phyloP scores from a whole-genome alignment of 1,139 yeast genomes.

The Saccharomyces hybrid region DNA sequence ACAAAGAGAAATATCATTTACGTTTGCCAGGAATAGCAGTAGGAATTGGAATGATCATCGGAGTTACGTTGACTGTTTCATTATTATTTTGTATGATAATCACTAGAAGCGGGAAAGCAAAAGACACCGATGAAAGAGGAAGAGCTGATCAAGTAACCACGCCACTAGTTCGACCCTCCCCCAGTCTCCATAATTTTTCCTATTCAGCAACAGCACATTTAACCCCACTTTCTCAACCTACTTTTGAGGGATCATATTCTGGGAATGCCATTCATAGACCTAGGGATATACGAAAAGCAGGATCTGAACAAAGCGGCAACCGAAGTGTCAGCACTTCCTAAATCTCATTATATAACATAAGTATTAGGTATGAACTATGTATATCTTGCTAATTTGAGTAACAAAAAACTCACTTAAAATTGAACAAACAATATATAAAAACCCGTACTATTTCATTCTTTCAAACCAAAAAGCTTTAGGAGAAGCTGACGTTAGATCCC shows the following conservation, averaged over 20 bases:
- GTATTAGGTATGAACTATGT: not conserved
- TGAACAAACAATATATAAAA: not conserved
- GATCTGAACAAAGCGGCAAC: not conserved
- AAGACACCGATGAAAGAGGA: not conserved
- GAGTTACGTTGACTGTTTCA: slow-evolving; percentile 35
- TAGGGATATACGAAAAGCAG: not conserved
- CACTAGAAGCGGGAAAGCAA: not conserved
- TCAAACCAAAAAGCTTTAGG: too few relatives aligned
- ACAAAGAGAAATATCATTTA: slow-evolving; percentile 43
- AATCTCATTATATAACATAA: not conserved
- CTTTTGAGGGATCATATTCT: slow-evolving; percentile 13
- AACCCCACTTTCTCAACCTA: slow-evolving; percentile 2
- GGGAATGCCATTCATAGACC: slow-evolving; percentile 7
- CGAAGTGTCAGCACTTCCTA: not conserved
- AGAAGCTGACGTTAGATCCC: too few relatives aligned
- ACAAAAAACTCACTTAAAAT: not conserved
- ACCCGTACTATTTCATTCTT: too few relatives aligned
- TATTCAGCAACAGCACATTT: slow-evolving; percentile 1
- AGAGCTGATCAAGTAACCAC: not conserved
- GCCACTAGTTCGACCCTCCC: not conserved
- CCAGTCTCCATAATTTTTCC: not conserved
- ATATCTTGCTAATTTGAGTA: not conserved
- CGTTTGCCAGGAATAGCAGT: slow-evolving; percentile 61
- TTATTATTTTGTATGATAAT: slow-evolving; percentile 31
- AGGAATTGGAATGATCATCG: slow-evolving; percentile 57